A percentile compares a stretch with the other conserved stretches of the same genome.
Evolutionary conservation across 2,329 filamentous ascomycete species (phyloP).

Genomic region (Chaetomium olivaceum): DNA sequence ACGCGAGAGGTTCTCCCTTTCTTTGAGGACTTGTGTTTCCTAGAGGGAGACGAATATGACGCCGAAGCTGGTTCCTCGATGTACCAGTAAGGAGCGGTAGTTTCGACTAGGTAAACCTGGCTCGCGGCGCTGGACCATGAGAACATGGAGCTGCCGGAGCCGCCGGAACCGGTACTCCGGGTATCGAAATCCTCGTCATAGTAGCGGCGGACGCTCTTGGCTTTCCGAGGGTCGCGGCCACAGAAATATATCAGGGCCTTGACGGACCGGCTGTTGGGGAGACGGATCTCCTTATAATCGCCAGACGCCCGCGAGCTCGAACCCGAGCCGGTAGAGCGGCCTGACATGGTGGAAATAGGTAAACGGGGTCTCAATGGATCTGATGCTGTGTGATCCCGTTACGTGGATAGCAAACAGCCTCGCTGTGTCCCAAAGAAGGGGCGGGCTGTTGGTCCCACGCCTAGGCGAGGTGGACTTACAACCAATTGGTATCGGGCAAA

Average conservation of each 20-base stretch:
- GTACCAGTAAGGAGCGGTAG: constrained; percentile 17
- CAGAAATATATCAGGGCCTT: constrained; percentile 31
- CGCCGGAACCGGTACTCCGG: constrained; percentile 26
- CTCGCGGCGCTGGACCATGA: constrained; percentile 23
- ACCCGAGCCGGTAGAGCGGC: constrained; percentile 23
- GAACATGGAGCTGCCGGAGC: constrained; percentile 24
- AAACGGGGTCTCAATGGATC: not conserved
- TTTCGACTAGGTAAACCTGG: constrained; percentile 27
- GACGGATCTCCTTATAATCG: constrained; percentile 22
- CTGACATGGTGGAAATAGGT: constrained; percentile 23
- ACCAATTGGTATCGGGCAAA: not conserved
- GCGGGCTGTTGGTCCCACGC: constrained; percentile 8
- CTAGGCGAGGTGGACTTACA: not conserved
- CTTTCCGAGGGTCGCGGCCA: constrained; percentile 30
- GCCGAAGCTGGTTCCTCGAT: constrained; percentile 10
- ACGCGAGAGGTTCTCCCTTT: constrained; percentile 20
- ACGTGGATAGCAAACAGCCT: not conserved
- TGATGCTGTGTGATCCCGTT: not conserved
- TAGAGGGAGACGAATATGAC: constrained; percentile 7
- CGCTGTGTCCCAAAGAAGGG: not conserved
- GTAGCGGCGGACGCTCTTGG: constrained; percentile 31
- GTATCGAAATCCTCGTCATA: constrained; percentile 31
- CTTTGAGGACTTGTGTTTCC: constrained; percentile 17
- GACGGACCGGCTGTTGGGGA: constrained; percentile 30
- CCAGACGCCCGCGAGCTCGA: constrained; percentile 22